A percentile compares a stretch with the other conserved stretches of the same genome.
These are phyloP conservation scores for Iris pallida DNA, from an alignment of 116 monocot genomes.

Conservation along the genomic window DNA sequence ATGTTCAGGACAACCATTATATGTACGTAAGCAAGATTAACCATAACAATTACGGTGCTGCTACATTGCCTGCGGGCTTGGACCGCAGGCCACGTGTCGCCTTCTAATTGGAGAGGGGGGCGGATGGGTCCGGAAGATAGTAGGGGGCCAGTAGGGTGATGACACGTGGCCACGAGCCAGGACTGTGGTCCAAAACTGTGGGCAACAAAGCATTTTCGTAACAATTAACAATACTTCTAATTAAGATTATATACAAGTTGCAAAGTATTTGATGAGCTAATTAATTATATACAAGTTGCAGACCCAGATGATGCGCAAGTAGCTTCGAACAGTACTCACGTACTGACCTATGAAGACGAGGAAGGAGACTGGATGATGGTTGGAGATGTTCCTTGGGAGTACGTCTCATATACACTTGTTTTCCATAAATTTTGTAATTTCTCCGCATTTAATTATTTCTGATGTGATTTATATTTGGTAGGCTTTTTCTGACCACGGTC, in stretches of 20 bases:
- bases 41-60: background rate
- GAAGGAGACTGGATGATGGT: conserved; percentile 91
- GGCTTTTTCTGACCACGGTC: conserved; percentile 54
- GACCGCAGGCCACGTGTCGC: too few relatives aligned
- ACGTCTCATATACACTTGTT: background rate
- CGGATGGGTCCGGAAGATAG: too few relatives aligned
- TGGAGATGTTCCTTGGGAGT: conserved; percentile 78
- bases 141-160: too few relatives aligned
- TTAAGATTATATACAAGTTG: background rate
- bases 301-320: conserved; percentile 30
- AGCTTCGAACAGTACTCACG: conserved; percentile 25
- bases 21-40: conserved; percentile 14
- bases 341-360: conserved; percentile 59
- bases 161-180: too few relatives aligned
- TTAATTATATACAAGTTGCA: conserved; percentile 8
- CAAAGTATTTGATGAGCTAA: background rate
- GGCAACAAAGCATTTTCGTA: too few relatives aligned
- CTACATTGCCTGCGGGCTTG: too few relatives aligned
- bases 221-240: too few relatives aligned
- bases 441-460: background rate
- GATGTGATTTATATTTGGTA: conserved; percentile 4
- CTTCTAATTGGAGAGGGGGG: too few relatives aligned
- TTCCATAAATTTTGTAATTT: background rate
- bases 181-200: too few relatives aligned
- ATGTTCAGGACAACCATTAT: conserved; percentile 44